These are phyloP conservation scores for Cercospora sp. DNA, from an alignment of 2,329 filamentous ascomycete genomes.

Conservation along the genomic window DNA sequence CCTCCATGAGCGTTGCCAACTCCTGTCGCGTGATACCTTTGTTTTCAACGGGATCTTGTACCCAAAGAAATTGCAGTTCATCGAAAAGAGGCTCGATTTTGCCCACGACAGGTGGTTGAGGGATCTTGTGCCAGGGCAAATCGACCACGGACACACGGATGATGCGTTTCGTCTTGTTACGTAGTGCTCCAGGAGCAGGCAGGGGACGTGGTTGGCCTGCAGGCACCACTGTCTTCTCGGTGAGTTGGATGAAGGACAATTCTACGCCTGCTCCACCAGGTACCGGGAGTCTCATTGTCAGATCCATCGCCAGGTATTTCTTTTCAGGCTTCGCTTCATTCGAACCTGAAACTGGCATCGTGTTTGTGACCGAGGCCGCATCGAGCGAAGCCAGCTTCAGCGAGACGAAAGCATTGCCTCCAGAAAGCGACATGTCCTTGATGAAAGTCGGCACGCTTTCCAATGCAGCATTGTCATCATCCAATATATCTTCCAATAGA, in stretches of 20 bases:
- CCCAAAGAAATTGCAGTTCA: conserved; percentile 4
- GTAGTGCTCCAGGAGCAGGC: background rate
- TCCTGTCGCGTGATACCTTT: background rate
- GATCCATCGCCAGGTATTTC: conserved; percentile 1
- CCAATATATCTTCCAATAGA: background rate
- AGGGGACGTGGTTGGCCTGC: background rate
- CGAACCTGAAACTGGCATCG: background rate
- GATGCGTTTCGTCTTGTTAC: conserved; percentile 11
- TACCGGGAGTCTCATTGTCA: conserved; percentile 9
- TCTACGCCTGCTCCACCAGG: conserved; percentile 12
- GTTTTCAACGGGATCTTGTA: conserved; percentile 2
- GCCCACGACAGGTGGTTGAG: conserved; percentile 11
- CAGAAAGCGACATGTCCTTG: background rate
- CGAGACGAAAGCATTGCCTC: background rate
- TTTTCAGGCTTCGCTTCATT: background rate
- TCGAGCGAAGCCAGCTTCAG: background rate
- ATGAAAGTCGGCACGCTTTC: background rate
- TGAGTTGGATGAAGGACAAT: conserved; percentile 7
- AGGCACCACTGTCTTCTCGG: conserved; percentile 5
- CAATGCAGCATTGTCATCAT: background rate
- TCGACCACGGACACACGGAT: conserved; percentile 2
- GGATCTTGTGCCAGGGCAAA: conserved; percentile 13
- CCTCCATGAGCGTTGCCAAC: background rate
- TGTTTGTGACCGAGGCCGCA: background rate
- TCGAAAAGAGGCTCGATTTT: conserved; percentile 13